A percentile compares a stretch with the other conserved stretches of the same genome.
These are phyloP conservation scores for Schwanniomyces occidentalis DNA, from an alignment of 805 yeast species.

Conservation along the genomic window DNA sequence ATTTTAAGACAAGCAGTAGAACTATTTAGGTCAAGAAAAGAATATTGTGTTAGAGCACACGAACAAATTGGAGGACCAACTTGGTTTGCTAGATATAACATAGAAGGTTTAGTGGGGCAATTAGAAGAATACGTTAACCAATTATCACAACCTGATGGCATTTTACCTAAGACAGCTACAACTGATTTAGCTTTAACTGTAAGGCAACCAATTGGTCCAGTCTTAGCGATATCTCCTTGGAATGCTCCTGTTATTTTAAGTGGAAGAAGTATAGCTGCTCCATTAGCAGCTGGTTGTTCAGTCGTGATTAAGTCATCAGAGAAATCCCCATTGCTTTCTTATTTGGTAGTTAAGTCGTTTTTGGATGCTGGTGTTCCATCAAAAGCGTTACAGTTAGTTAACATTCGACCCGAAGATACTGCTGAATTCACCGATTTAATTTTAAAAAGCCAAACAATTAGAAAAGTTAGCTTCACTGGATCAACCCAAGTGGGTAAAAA, in stretches of 20 bases:
- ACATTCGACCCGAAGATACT: conserved; percentile 26
- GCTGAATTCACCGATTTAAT: conserved; percentile 22
- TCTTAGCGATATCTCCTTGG: conserved; percentile 49
- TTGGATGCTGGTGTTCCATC: conserved; percentile 41
- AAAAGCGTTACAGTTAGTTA: conserved; percentile 34
- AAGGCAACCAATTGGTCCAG: conserved; percentile 46
- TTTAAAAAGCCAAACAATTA: conserved; percentile 25
- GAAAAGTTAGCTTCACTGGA: conserved; percentile 48
- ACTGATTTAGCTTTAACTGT: conserved; percentile 27
- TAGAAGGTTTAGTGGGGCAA: conserved; percentile 25
- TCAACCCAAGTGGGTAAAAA: conserved; percentile 39
- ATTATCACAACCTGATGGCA: conserved; percentile 20
- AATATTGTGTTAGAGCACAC: conserved; percentile 17
- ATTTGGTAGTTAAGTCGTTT: conserved; percentile 32
- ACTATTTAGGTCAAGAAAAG: conserved; percentile 12
- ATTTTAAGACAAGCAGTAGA: conserved; percentile 20
- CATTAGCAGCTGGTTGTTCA: conserved; percentile 51
- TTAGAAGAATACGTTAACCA: conserved; percentile 27
- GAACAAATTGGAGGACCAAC: conserved; percentile 33
- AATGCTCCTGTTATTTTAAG: conserved; percentile 47
- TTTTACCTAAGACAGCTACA: conserved; percentile 10
- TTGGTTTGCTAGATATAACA: conserved; percentile 38
- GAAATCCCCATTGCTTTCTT: conserved; percentile 32
- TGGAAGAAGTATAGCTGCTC: conserved; percentile 41
- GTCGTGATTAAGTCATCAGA: conserved; percentile 45